Evolutionary conservation across 2,329 filamentous ascomycete species (phyloP).

Genomic region (Venturia oleaginea): DNA sequence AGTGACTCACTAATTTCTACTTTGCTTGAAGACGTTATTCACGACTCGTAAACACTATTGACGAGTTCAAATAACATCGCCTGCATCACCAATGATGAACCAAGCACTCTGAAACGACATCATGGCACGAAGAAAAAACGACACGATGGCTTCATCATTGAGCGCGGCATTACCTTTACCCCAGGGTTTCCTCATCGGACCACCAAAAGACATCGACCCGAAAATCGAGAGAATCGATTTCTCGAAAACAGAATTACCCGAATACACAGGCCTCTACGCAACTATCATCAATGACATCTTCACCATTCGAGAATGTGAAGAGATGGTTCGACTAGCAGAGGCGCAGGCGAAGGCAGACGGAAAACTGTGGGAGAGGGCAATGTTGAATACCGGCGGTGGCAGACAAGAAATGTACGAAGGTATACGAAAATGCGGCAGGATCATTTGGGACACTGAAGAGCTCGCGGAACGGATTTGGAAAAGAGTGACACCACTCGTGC

Average conservation of each 20-base stretch:
- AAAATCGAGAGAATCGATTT: slow-evolving; percentile 47
- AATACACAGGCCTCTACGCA: slow-evolving; percentile 48
- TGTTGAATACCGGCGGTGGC: slow-evolving; percentile 58
- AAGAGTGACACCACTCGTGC: slow-evolving; percentile 41
- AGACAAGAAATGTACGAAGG: slow-evolving; percentile 48
- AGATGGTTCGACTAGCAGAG: slow-evolving; percentile 46
- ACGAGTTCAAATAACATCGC: neutral
- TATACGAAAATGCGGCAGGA: slow-evolving; percentile 62
- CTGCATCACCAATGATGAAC: neutral
- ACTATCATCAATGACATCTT: slow-evolving; percentile 56
- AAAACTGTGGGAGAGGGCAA: slow-evolving; percentile 53
- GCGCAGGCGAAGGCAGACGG: slow-evolving; percentile 27
- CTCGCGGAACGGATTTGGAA: slow-evolving; percentile 55
- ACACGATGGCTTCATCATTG: neutral
- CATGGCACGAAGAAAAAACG: neutral
- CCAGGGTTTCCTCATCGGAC: slow-evolving; percentile 37
- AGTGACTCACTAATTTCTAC: too few species aligned
- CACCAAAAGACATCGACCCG: slow-evolving; percentile 34
- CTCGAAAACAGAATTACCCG: slow-evolving; percentile 37
- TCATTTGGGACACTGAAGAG: slow-evolving; percentile 61
- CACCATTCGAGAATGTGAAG: slow-evolving; percentile 52
- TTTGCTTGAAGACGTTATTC: too few species aligned
- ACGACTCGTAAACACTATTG: too few species aligned
- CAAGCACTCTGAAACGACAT: neutral
- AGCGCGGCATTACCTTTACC: slow-evolving; percentile 25